Base-by-base conservation (phyloP, 805 yeast species). In the Yarrowia porcina region DNA sequence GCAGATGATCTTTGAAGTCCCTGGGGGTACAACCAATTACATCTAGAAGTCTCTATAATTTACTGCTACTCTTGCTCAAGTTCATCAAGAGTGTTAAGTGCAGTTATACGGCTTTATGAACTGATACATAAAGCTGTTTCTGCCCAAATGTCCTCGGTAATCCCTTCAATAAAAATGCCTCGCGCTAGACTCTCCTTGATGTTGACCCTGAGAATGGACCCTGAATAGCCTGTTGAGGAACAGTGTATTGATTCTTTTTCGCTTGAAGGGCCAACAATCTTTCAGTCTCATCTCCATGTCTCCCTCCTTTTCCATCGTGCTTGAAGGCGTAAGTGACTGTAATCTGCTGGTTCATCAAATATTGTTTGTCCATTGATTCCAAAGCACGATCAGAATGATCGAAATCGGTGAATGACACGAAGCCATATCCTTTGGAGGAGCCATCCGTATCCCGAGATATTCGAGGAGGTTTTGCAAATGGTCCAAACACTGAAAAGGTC, bases 241-340 rank as follows among this genome's bases (percentile, higher is more conserved):
- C 38, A 4, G 39, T 56, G 30, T 70, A 68, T 20, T 70, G 69
- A 57, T 74, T 71, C 67, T 75, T 75, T 68, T 79, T 77, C 2
- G 90, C 91, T 67, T 82, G 84, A 36, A 76, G 77, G 11, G 93
- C 92, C 62, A 91, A 77, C 61, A 81, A 66, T 67, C 97, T 78
- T 71, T 92, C 97, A 0, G 84, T 83, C 38, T 79, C 80, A 68
- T 87, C 92, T n/a, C 97, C 97, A 68, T 89, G 96, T 52, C 81
- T 79, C 18, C 83, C 83, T 64, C 81, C 70, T 64, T 81, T 79
- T 18, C 78, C 81, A 60, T 77, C 83, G 59, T 82, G 83, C 73
- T 89, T 90, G 69, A 79, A 84, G 0, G 97, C 94, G 71, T 90
- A 91, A 32, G 82, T 82, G 2, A 92, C 77, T 1, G 74, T 72